Evolutionary conservation across 371 early-diverging fungal species (phyloP), one percentile per base, ranked within the genome.

Genomic region (Enteropsectra breve): DNA sequence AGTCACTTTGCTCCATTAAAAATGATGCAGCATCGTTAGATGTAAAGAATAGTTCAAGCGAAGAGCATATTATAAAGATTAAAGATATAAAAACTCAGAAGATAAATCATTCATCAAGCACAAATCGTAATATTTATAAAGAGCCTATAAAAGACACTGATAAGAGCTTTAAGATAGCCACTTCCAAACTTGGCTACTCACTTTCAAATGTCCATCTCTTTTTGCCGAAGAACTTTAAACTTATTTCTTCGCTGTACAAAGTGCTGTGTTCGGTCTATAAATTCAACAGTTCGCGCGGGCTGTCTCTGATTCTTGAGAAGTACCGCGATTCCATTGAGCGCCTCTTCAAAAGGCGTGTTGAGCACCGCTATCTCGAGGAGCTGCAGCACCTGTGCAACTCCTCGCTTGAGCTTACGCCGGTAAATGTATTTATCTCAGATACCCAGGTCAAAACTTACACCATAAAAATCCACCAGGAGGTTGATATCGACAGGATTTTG

Each of bases 241-340:
- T 43, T 28, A 18, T 73, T 28, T 45, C 53, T 1, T 54, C 30
- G 48, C 60, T 73, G 18, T 73, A 59, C 55, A 62, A 52, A n/a
- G 60, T 63, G 21, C 46, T 73, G 11, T n/a, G 32, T 4, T 58
- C 65, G 4, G 59, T 69, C 46, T 53, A 68, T 30, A 55, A 57
- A 21, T 73, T 72, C 32, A 73, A 73, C 52, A n/a, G 5, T 4
- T 40, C 24, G 21, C 63, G 68, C 43, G 37, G 40, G 13, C 38
- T 73, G 34, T 59, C 58, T 15, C 49, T 54, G 21, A 65, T 73
- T 24, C 66, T 68, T 38, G 49, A 24, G 28, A 68, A 68, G 32
- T 62, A 30, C 21, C 26, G 37, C 24, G 40, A 58, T 33, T 63
- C 40, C n/a, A 73, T 73, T 29, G 73, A 73, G 50, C 50, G 57